phyloP scores from a whole-genome alignment of 225 moss, liverwort and hornwort species.

The Sphagnum contortum region DNA sequence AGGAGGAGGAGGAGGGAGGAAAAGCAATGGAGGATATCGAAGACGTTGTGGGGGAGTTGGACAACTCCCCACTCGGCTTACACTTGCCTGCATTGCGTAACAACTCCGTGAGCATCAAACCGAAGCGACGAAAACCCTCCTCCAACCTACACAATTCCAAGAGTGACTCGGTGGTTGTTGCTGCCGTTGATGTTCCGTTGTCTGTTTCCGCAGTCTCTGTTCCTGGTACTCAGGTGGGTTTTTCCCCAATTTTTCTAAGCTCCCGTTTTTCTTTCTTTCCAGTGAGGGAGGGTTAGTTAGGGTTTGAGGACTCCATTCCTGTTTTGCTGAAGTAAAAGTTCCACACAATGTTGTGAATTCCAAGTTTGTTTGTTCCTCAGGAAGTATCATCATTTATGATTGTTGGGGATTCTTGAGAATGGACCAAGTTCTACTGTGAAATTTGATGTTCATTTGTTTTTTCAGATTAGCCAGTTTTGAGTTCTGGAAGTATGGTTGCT shows the following conservation, averaged over 20 bases:
- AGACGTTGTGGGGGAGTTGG: conserved; percentile 39
- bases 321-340: neutral
- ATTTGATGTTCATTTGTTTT: too few relatives aligned
- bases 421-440: too few relatives aligned
- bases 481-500: too few relatives aligned
- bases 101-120: conserved; percentile 23
- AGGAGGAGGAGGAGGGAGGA: too few relatives aligned
- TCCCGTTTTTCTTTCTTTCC: neutral
- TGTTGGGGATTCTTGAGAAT: neutral
- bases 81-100: conserved; percentile 30
- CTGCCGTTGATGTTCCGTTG: conserved; percentile 3
- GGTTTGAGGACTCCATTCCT: neutral
- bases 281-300: neutral
- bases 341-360: too few relatives aligned
- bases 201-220: conserved; percentile 14
- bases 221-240: conserved; percentile 67
- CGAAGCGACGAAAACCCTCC: conserved; percentile 12
- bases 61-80: conserved; percentile 32
- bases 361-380: too few relatives aligned
- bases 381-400: neutral
- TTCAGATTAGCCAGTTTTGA: too few relatives aligned
- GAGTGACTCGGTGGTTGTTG: conserved; percentile 10
- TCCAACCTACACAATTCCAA: neutral
- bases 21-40: conserved; percentile 70
- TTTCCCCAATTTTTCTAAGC: neutral